Conservation (phyloP, 768 basidiomycete genomes). For the Tulasnella sp. region DNA sequence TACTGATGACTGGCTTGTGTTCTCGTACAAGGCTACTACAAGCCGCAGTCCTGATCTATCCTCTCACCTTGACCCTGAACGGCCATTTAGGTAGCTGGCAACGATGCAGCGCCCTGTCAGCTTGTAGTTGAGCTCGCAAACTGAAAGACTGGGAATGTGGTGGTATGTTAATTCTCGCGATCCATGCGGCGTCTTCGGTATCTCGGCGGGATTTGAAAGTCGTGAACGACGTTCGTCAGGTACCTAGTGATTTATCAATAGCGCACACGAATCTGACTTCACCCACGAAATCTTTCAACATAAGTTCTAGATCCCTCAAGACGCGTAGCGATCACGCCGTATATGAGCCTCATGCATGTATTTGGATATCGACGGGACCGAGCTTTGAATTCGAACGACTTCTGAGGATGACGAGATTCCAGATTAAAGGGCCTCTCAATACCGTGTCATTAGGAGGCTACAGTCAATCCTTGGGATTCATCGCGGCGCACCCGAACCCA, state of each 20-base stretch:
- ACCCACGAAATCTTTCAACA: neutral
- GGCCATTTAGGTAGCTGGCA: no score
- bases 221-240: no score
- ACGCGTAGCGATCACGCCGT: neutral
- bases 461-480: neutral
- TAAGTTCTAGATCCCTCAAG: neutral
- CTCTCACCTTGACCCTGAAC: no score
- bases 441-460: neutral
- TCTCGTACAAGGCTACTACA: no score
- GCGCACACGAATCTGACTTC: neutral
- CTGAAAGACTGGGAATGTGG: neutral
- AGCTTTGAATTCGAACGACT: neutral
- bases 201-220: neutral
- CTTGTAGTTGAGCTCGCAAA: neutral
- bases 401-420: neutral
- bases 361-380: no score
- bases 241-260: neutral
- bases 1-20: no score
- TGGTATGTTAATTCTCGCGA: no score
- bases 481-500: constrained; percentile 1
- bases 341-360: no score
- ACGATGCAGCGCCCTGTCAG: no score
- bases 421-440: neutral
- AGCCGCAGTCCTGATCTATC: no score
- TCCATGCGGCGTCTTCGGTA: neutral